phyloP scores from a whole-genome alignment of 768 basidiomycete genomes.

The Mycena rosella region DNA sequence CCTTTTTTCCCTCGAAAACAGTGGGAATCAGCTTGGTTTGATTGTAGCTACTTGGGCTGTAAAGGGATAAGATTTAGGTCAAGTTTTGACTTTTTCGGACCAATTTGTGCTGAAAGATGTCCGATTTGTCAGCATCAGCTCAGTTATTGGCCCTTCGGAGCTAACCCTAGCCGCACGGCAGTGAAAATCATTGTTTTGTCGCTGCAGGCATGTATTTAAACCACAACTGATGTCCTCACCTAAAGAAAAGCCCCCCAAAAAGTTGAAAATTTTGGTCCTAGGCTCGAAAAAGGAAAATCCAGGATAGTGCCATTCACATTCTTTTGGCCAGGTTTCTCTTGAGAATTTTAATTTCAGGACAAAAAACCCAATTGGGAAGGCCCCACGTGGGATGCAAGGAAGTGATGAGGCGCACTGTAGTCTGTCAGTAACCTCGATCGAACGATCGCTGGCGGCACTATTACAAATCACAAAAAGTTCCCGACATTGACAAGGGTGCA shows the following conservation, averaged over 20 bases:
- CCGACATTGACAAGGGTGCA: no score
- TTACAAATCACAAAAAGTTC: no score
- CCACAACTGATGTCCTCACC: no score
- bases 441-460: no score
- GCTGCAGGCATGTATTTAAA: no score
- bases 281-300: neutral
- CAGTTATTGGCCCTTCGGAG: no score
- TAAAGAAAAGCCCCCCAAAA: no score
- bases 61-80: conserved; percentile 7
- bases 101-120: neutral
- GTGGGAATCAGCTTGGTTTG: neutral
- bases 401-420: neutral
- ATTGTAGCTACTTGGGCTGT: neutral
- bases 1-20: neutral
- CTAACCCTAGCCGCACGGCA: no score
- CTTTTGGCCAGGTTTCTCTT: neutral
- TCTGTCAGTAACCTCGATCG: no score
- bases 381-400: neutral
- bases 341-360: neutral
- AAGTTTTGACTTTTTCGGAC: conserved; percentile 1
- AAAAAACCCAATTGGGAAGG: neutral
- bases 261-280: neutral
- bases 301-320: neutral
- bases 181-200: no score
- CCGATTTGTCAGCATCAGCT: neutral